Percentiles rank a stretch among this genome's conserved stretches.
phyloP scores from a whole-genome alignment of 192 early-diverging fungal species.

The Allomyces macrogynus region DNA sequence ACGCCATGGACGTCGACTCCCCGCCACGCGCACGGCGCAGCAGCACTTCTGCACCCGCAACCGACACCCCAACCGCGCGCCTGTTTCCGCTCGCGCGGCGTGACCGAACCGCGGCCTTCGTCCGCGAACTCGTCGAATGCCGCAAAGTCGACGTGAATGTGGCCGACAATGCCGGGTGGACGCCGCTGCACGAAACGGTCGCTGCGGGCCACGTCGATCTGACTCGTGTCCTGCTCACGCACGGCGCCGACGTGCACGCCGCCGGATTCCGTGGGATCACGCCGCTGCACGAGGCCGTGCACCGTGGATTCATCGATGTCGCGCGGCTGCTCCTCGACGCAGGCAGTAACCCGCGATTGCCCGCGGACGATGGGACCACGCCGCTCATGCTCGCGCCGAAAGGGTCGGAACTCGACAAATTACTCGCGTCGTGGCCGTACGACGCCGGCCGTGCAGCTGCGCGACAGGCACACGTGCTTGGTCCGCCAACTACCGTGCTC shows the following conservation, averaged over 20 bases:
- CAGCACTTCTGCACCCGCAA: too few relatives aligned
- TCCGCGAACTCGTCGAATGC: not conserved
- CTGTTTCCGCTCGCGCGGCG: constrained; percentile 5
- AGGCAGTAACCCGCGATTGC: not conserved
- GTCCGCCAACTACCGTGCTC: too few relatives aligned
- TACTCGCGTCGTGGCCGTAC: too few relatives aligned
- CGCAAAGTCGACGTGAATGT: constrained; percentile 16
- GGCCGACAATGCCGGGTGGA: constrained; percentile 17
- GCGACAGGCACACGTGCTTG: too few relatives aligned
- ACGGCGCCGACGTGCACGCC: constrained; percentile 24
- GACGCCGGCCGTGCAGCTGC: too few relatives aligned
- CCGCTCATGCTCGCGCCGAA: too few relatives aligned
- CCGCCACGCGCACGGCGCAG: too few relatives aligned
- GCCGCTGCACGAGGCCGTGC: constrained; percentile 23
- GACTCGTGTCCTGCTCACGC: constrained; percentile 15
- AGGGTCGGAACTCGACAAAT: too few relatives aligned
- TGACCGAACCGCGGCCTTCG: not conserved
- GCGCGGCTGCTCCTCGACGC: not conserved
- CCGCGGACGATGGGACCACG: not conserved
- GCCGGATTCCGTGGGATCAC: constrained; percentile 8
- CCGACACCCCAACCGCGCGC: too few relatives aligned
- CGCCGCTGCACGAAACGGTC: constrained; percentile 27
- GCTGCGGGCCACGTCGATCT: constrained; percentile 10
- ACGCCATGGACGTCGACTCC: constrained; percentile 6
- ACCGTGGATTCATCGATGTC: constrained; percentile 6